phyloP scores from a whole-genome alignment of 73 alveolate genomes.

The Tetrahymena elliotti region DNA sequence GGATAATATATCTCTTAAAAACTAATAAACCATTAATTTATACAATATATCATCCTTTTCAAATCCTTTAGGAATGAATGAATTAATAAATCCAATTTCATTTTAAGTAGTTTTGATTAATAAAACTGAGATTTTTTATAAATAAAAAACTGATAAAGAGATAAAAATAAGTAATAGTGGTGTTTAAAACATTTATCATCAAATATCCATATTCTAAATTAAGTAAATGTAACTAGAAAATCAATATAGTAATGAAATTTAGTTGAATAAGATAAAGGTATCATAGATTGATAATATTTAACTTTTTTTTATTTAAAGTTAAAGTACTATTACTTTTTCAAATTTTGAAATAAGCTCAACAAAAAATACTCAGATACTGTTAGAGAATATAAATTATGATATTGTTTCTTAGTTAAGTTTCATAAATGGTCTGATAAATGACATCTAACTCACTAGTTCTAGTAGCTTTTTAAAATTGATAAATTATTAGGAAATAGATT shows the following conservation, averaged over 20 bases:
- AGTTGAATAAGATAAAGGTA: too few species aligned
- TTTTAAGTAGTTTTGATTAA: too few species aligned
- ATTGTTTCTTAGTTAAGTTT: neutral
- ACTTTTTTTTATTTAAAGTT: neutral
- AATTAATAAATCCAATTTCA: neutral
- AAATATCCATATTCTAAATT: neutral
- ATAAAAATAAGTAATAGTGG: neutral
- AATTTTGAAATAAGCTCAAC: neutral
- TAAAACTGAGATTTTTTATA: neutral
- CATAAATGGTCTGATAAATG: neutral
- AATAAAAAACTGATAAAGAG: too few species aligned
- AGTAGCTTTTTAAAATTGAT: neutral
- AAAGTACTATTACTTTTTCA: neutral
- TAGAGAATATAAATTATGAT: too few species aligned
- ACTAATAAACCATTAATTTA: too few species aligned
- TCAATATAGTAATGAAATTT: neutral
- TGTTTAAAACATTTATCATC: too few species aligned
- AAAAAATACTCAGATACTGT: too few species aligned
- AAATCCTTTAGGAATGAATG: neutral
- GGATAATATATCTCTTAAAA: too few species aligned
- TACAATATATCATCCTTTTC: neutral
- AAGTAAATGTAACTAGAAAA: too few species aligned
- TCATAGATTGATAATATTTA: neutral
- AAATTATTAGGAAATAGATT: too few species aligned
- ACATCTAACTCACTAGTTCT: neutral